These are phyloP conservation scores for Wickerhamomyces hampshirensis DNA, from an alignment of 805 yeast genomes.

Conservation along the genomic window DNA sequence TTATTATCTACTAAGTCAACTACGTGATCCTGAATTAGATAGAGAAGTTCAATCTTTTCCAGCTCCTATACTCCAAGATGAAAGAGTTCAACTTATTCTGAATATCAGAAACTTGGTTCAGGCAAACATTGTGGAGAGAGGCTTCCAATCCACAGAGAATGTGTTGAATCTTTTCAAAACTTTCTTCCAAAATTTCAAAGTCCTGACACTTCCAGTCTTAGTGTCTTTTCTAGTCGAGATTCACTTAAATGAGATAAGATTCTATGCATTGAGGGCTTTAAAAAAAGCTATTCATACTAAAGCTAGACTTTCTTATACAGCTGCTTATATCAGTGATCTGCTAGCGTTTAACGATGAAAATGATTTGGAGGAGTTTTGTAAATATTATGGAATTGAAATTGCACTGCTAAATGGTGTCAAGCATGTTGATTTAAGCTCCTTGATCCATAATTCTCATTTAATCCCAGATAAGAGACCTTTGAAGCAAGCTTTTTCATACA, in stretches of 20 bases:
- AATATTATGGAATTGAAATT: slow-evolving; percentile 55
- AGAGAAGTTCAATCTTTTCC: slow-evolving; percentile 72
- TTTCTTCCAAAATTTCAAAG: slow-evolving; percentile 56
- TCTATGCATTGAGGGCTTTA: slow-evolving; percentile 66
- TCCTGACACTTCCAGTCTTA: slow-evolving; percentile 55
- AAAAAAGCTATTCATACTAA: slow-evolving; percentile 63
- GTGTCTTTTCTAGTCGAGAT: slow-evolving; percentile 73
- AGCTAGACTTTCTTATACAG: slow-evolving; percentile 55
- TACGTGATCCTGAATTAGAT: slow-evolving; percentile 82
- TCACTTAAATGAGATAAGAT: slow-evolving; percentile 74
- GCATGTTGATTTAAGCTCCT: slow-evolving; percentile 39
- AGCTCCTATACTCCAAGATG: slow-evolving; percentile 42
- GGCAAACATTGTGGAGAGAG: slow-evolving; percentile 53
- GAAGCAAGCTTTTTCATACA: slow-evolving; percentile 41
- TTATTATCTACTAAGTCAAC: slow-evolving; percentile 72
- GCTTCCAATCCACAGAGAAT: slow-evolving; percentile 48
- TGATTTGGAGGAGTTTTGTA: slow-evolving; percentile 52
- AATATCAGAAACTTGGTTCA: slow-evolving; percentile 61
- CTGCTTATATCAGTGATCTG: slow-evolving; percentile 38
- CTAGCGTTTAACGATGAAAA: slow-evolving; percentile 65
- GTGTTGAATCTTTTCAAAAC: slow-evolving; percentile 53
- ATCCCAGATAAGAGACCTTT: slow-evolving; percentile 36
- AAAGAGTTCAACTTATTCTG: slow-evolving; percentile 64
- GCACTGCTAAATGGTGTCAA: slow-evolving; percentile 28
- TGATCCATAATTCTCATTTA: slow-evolving; percentile 32